Conservation (phyloP, 2,329 filamentous ascomycete genomes). For the Lachnellula arida region DNA sequence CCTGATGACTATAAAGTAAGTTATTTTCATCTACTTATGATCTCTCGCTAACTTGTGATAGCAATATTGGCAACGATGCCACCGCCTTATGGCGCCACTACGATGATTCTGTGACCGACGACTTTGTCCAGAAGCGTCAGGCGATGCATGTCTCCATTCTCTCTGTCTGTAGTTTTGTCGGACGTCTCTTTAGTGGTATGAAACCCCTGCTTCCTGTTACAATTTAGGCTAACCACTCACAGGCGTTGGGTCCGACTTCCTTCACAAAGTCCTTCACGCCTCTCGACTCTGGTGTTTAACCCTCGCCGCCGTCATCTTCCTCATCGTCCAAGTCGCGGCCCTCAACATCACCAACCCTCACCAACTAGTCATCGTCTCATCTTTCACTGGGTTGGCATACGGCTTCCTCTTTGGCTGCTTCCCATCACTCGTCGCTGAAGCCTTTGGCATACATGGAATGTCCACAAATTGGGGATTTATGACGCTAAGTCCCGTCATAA, state of each 20-base stretch:
- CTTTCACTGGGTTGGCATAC: conserved; percentile 82
- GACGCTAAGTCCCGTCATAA: conserved; percentile 82
- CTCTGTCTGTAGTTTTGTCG: conserved; percentile 82
- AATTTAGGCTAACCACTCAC: conserved; percentile 12
- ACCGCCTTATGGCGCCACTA: conserved; percentile 86
- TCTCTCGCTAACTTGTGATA: conserved; percentile 33
- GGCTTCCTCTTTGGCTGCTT: conserved; percentile 93
- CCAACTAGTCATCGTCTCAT: conserved; percentile 71
- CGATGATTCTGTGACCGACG: conserved; percentile 65
- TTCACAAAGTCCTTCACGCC: conserved; percentile 74
- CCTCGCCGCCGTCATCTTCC: conserved; percentile 71
- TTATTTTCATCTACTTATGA: conserved; percentile 22
- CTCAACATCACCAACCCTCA: conserved; percentile 73
- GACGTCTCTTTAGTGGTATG: conserved; percentile 71
- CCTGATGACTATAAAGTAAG: conserved; percentile 98
- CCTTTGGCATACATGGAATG: conserved; percentile 83
- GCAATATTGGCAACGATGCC: conserved; percentile 88
- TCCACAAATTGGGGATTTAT: conserved; percentile 97
- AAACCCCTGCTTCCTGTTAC: conserved; percentile 7
- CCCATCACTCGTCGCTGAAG: conserved; percentile 82
- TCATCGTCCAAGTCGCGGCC: conserved; percentile 71
- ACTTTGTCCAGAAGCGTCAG: conserved; percentile 76
- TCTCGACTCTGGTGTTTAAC: conserved; percentile 91
- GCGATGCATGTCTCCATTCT: conserved; percentile 91
- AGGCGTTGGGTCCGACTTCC: conserved; percentile 86